Conservation (phyloP, 2,329 filamentous ascomycete species). For the Pyricularia sp. region DNA sequence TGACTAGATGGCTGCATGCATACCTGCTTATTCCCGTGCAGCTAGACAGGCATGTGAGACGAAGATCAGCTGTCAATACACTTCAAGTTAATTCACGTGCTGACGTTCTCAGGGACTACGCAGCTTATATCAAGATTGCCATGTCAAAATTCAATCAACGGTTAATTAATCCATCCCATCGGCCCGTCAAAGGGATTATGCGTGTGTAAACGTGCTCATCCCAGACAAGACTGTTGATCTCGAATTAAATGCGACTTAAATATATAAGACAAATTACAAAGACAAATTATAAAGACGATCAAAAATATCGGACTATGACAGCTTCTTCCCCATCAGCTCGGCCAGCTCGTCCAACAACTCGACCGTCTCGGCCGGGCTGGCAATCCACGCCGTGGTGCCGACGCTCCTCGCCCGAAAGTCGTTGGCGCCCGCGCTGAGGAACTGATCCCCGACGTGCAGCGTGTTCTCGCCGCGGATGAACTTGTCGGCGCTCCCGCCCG, state of each 20-base stretch:
- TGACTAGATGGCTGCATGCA: background rate
- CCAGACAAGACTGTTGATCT: background rate
- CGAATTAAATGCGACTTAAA: background rate
- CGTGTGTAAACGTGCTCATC: background rate
- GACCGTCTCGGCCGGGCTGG: slow-evolving; percentile 84
- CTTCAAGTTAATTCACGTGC: background rate
- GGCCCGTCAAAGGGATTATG: background rate
- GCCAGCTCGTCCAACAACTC: slow-evolving; percentile 77
- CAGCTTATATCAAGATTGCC: background rate
- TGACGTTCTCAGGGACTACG: background rate
- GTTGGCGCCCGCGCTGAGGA: slow-evolving; percentile 88
- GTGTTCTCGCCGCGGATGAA: slow-evolving; percentile 64
- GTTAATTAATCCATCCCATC: background rate
- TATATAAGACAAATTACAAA: background rate
- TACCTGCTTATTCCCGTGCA: background rate
- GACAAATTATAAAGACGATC: background rate
- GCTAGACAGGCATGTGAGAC: background rate
- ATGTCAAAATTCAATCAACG: background rate
- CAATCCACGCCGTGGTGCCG: slow-evolving; percentile 95
- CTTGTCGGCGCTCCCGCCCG: slow-evolving; percentile 30
- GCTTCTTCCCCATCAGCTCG: slow-evolving; percentile 42
- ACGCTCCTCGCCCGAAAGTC: slow-evolving; percentile 93
- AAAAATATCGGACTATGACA: slow-evolving; percentile 13
- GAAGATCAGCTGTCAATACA: background rate
- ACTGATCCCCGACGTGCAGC: slow-evolving; percentile 93